These are phyloP conservation scores for Trypanosoma scelopori DNA, from an alignment of 208 protist species.

Conservation along the genomic window DNA sequence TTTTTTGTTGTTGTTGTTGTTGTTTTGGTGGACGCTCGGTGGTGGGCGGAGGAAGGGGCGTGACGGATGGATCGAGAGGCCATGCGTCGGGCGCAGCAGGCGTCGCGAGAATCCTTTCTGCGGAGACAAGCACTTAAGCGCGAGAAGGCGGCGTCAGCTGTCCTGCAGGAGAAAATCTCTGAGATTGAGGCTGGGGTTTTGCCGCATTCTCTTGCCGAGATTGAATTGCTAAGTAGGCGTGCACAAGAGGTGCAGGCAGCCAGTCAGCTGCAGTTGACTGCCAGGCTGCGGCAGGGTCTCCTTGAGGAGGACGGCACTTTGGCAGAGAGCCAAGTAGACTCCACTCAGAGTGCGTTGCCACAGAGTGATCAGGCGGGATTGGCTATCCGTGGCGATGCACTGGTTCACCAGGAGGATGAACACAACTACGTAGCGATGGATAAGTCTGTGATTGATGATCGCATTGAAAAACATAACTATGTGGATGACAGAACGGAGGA, in stretches of 20 bases:
- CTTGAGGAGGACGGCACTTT: slow-evolving; percentile 29
- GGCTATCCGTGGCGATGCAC: neutral
- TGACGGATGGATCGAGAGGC: slow-evolving; percentile 55
- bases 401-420: neutral
- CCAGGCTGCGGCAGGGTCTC: slow-evolving; percentile 51
- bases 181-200: slow-evolving; percentile 82
- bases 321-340: neutral
- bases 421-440: slow-evolving; percentile 62
- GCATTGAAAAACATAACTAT: slow-evolving; percentile 69
- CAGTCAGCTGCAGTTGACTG: slow-evolving; percentile 55
- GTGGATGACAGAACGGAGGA: slow-evolving; percentile 58
- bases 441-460: slow-evolving; percentile 46
- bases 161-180: slow-evolving; percentile 66
- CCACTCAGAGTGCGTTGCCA: neutral
- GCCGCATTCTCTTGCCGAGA: slow-evolving; percentile 54
- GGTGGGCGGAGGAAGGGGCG: neutral
- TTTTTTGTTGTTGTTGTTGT: neutral
- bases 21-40: neutral
- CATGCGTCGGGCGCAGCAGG: slow-evolving; percentile 57
- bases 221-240: slow-evolving; percentile 66
- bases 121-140: slow-evolving; percentile 55
- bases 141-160: slow-evolving; percentile 58
- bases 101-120: slow-evolving; percentile 74
- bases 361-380: slow-evolving; percentile 10
- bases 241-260: slow-evolving; percentile 65